Conservation (phyloP, 306 rosid species). For the Coriaria nepalensis region DNA sequence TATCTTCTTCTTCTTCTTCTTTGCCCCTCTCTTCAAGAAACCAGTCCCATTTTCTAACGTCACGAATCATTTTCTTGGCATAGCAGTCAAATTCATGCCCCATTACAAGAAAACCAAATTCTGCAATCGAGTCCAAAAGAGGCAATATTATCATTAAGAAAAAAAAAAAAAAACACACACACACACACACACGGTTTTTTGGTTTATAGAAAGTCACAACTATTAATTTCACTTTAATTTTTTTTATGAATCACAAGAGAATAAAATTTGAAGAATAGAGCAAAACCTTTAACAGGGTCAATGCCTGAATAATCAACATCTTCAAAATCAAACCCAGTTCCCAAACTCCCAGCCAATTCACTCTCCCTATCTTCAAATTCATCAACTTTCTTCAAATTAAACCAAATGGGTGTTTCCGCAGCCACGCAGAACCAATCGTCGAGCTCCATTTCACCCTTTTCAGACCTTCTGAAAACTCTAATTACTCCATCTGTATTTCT, state of each 20-base stretch:
- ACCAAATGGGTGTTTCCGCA: conserved; percentile 41
- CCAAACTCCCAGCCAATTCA: conserved; percentile 17
- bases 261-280: neutral
- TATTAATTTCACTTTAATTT: no score
- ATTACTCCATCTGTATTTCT: conserved; percentile 15
- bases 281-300: conserved; percentile 70
- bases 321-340: conserved; percentile 18
- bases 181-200: no score
- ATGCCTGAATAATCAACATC: conserved; percentile 37
- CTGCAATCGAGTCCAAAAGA: conserved; percentile 24
- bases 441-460: conserved; percentile 37
- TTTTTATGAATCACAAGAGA: neutral
- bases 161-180: neutral
- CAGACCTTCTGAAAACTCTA: conserved; percentile 36
- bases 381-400: conserved; percentile 20
- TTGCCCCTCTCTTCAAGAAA: conserved; percentile 52
- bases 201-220: no score
- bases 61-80: conserved; percentile 44
- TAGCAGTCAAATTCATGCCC: conserved; percentile 72
- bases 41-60: conserved; percentile 62
- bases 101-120: conserved; percentile 63
- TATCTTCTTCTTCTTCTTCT: conserved; percentile 19
- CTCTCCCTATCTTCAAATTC: conserved; percentile 10
- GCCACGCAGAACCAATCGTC: conserved; percentile 71
- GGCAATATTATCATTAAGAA: neutral